Evolutionary conservation across 257 asterid genomes (phyloP).

Genomic region (Solanum bulbocastanum): DNA sequence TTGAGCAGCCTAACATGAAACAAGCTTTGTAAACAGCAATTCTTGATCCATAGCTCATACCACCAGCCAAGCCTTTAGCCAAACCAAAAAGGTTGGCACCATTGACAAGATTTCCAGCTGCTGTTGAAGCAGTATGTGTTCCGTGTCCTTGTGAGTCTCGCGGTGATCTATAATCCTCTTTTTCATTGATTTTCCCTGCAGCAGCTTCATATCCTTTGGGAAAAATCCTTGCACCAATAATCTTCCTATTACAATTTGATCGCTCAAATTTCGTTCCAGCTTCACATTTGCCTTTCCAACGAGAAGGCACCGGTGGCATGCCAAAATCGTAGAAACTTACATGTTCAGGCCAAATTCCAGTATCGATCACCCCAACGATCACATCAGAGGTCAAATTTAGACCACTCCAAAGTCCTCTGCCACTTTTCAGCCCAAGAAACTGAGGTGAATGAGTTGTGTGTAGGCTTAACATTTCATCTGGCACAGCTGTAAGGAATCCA

Average conservation of each 20-base stretch:
- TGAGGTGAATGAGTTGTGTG: slow-evolving; percentile 66
- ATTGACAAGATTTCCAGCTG: slow-evolving; percentile 43
- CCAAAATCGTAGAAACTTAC: slow-evolving; percentile 39
- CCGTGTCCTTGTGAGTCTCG: slow-evolving; percentile 75
- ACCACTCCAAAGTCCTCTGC: slow-evolving; percentile 47
- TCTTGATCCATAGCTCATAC: slow-evolving; percentile 48
- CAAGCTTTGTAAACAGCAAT: slow-evolving; percentile 73
- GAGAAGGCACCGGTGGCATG: slow-evolving; percentile 25
- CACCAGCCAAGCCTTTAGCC: slow-evolving; percentile 59
- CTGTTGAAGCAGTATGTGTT: slow-evolving; percentile 64
- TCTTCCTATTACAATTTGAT: slow-evolving; percentile 52
- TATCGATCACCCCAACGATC: slow-evolving; percentile 57
- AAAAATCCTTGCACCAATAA: slow-evolving; percentile 51
- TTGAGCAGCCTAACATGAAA: slow-evolving; percentile 39
- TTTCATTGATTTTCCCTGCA: slow-evolving; percentile 43
- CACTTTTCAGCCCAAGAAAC: slow-evolving; percentile 53
- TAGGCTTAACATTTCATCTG: slow-evolving; percentile 40
- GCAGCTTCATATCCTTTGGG: slow-evolving; percentile 52
- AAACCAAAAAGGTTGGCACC: slow-evolving; percentile 40
- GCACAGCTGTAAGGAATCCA: slow-evolving; percentile 46
- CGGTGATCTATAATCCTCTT: slow-evolving; percentile 44
- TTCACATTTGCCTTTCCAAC: slow-evolving; percentile 61
- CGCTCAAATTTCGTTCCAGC: slow-evolving; percentile 28
- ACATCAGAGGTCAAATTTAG: slow-evolving; percentile 47
- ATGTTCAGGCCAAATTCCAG: slow-evolving; percentile 82